phyloP scores from a whole-genome alignment of 768 basidiomycete species.

The Thelephora ganbajun region DNA sequence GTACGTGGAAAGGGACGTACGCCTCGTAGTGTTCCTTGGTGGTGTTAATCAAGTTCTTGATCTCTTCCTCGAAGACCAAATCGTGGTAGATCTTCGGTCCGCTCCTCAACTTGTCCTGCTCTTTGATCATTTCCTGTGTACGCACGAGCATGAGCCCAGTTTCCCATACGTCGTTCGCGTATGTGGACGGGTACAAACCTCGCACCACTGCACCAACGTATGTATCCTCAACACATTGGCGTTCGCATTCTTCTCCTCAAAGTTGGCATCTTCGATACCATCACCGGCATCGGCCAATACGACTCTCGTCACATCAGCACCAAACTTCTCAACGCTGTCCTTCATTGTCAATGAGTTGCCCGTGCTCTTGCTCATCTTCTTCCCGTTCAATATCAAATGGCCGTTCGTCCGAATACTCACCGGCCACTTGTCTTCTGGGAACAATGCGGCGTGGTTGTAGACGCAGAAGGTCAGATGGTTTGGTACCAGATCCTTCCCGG shows the following conservation, averaged over 20 bases:
- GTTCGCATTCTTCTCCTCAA: conserved; percentile 96
- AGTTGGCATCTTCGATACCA: conserved; percentile 96
- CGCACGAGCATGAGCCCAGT: background rate
- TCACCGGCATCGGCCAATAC: conserved; percentile 94
- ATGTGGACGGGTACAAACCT: conserved; percentile 34
- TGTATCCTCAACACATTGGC: conserved; percentile 90
- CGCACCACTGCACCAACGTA: conserved; percentile 84
- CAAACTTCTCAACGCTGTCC: conserved; percentile 87
- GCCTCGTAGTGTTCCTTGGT: conserved; percentile 70
- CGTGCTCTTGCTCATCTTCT: conserved; percentile 97
- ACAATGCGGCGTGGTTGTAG: conserved; percentile 92
- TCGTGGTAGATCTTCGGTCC: conserved; percentile 79
- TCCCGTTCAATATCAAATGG: conserved; percentile 91
- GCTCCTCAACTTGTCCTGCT: conserved; percentile 53
- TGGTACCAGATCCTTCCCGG: conserved; percentile 91
- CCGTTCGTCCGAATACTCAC: conserved; percentile 89
- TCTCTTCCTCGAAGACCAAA: conserved; percentile 79
- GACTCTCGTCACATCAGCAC: conserved; percentile 88
- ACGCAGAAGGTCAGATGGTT: conserved; percentile 91
- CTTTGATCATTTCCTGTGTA: conserved; percentile 64
- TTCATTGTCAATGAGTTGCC: conserved; percentile 89
- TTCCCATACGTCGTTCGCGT: background rate
- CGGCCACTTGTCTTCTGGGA: conserved; percentile 84
- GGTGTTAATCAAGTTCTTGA: conserved; percentile 72
- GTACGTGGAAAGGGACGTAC: conserved; percentile 30